Evolutionary conservation across 768 basidiomycete species (phyloP).

Genomic region (Calocybe gangraenosa): DNA sequence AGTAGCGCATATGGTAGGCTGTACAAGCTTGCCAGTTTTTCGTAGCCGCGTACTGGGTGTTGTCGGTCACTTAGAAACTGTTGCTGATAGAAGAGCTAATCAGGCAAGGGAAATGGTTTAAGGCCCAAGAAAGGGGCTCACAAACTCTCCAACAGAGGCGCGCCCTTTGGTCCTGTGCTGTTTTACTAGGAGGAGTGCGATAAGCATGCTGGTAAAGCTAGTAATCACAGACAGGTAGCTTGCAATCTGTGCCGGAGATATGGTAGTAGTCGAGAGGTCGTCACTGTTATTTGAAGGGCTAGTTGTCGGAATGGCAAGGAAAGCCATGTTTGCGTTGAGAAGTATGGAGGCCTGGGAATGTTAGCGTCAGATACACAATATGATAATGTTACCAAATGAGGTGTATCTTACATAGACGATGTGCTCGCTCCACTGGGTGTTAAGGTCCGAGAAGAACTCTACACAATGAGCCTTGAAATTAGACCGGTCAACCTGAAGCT

Average conservation of each 20-base stretch:
- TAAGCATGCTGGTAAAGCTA: conserved; percentile 29
- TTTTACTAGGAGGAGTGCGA: not conserved
- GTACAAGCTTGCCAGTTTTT: conserved; percentile 5
- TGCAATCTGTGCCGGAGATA: conserved; percentile 30
- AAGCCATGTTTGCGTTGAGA: conserved; percentile 44
- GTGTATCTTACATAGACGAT: conserved; percentile 43
- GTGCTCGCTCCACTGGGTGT: conserved; percentile 36
- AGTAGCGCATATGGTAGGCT: conserved; percentile 9
- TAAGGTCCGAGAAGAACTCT: conserved; percentile 31
- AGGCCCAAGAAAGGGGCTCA: not conserved
- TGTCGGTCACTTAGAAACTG: conserved; percentile 3
- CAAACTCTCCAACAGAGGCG: not conserved
- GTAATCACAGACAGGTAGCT: conserved; percentile 41
- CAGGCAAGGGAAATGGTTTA: too few relatives aligned
- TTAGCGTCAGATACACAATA: too few relatives aligned
- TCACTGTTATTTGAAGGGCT: conserved; percentile 27
- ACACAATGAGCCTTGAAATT: conserved; percentile 35
- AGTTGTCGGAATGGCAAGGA: conserved; percentile 42
- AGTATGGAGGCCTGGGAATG: conserved; percentile 44
- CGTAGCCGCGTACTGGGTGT: not conserved
- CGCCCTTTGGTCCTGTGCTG: conserved; percentile 1
- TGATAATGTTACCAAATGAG: too few relatives aligned
- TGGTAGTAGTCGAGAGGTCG: conserved; percentile 3
- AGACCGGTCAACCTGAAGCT: conserved; percentile 43
- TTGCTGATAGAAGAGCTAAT: not conserved